Base-by-base conservation (phyloP, 2,329 filamentous ascomycete genomes). In the Microsporum ferrugineum region DNA sequence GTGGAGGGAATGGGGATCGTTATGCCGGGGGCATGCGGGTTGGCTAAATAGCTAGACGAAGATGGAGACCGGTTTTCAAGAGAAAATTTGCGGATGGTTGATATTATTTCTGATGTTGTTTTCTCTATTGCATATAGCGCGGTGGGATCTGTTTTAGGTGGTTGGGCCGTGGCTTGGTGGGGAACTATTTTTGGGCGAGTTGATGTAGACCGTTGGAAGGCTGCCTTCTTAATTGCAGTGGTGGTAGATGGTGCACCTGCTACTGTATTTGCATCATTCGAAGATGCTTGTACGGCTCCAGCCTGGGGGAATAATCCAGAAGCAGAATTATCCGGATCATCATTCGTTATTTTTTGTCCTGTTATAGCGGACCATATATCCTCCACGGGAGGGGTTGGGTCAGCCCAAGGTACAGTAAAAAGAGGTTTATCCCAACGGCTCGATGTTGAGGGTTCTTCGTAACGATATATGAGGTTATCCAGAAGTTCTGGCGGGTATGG, bases 401-500 rank as follows among this genome's bases (percentile, higher is more conserved):
- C 84, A 61, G 79, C 76, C 66, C 78, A 80, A 4, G 82, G 79
- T 1, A 86, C 79, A 7, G 82, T 84, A 74, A 86, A 87, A 23
- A 86, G 78, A 0, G 84, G 84, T 56, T 82, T 83, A 69, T 87
- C 84, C 84, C 84, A 87, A 58, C 84, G 78, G 56, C 77, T 83
- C 77, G 85, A 82, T 41, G 81, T 83, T 68, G 82, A 84, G n/a
- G 84, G 84, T 72, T 86, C 84, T 73, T 87, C 84, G 69, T 85
- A 86, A 62, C 84, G 78, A 72, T 84, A 86, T 66, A 85, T 79
- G 49, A 87, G 79, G 67, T 86, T 86, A 64, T 83, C 78, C 66
- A 86, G 83, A 59, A 84, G 78, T 14, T 82, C 80, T 3, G 79
- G 69, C 0, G 77, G 76, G 66, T 86, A 85, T 2, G 66, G 68